Conservation (phyloP, 2,329 filamentous ascomycete genomes). For the Catunica adiposa region DNA sequence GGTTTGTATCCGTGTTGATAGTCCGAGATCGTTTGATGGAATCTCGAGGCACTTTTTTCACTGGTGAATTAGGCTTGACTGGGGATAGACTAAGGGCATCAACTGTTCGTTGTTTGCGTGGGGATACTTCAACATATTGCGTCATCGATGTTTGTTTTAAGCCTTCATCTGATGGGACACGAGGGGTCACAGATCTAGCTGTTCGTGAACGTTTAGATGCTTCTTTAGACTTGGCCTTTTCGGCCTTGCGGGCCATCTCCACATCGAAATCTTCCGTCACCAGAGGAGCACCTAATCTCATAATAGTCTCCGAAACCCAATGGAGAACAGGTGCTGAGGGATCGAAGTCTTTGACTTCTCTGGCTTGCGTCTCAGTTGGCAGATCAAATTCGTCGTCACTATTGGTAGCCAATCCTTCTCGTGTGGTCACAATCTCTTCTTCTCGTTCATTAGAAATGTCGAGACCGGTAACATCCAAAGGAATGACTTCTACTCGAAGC, state of each 20-base stretch:
- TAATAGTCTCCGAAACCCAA: slow-evolving; percentile 24
- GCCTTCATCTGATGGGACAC: not conserved
- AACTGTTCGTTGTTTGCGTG: not conserved
- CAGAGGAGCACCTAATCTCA: slow-evolving; percentile 17
- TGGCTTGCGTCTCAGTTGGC: slow-evolving; percentile 20
- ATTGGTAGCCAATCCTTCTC: slow-evolving; percentile 42
- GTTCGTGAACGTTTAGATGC: slow-evolving; percentile 1
- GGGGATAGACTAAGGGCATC: slow-evolving; percentile 3
- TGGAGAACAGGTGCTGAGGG: slow-evolving; percentile 27
- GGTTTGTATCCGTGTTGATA: not conserved
- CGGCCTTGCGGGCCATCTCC: slow-evolving; percentile 15
- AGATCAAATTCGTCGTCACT: slow-evolving; percentile 47
- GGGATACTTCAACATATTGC: not conserved
- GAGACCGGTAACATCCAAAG: slow-evolving; percentile 59
- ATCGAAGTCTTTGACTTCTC: slow-evolving; percentile 47
- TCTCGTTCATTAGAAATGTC: slow-evolving; percentile 49
- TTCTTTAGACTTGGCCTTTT: slow-evolving; percentile 2
- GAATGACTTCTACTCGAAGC: slow-evolving; percentile 61
- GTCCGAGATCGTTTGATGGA: not conserved
- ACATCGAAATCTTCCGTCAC: slow-evolving; percentile 16
- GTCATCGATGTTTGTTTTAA: not conserved
- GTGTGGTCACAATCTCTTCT: slow-evolving; percentile 38
- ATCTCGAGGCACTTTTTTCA: not conserved
- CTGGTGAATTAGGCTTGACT: not conserved
- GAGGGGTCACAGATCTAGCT: slow-evolving; percentile 1